Evolutionary conservation across 2,329 filamentous ascomycete genomes (phyloP), one percentile per base, ranked within the genome.

Genomic region (Exophiala calicioides): DNA sequence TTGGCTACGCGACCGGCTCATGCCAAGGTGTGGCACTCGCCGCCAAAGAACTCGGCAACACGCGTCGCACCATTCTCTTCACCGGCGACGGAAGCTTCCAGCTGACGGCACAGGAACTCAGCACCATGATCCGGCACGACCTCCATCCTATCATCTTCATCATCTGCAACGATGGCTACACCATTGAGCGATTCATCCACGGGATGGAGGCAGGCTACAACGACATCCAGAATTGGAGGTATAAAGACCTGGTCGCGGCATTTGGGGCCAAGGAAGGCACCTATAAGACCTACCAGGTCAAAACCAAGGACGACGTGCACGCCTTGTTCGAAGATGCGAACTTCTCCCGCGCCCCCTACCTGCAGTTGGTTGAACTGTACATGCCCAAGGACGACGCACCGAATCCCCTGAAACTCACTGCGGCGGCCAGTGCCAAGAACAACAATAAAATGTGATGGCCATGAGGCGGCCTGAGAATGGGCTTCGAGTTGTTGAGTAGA

Each of bases 401-500:
- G 16, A 59, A 59, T 5, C 55, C 60, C 16, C 48, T 68, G 48
- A 51, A 62, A 44, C 20, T 50, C 26, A 50, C 47, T 8, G 85
- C 86, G 0, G 77, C 85, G 65, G 82, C 84, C 4, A 83, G 82
- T 34, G 86, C 86, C 4, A 81, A 71, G 69, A 81, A 75, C 39
- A 91, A 90, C 64, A 73, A 78, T 5, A 76, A 64, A 19, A 30
- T 43, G 38, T 37, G 34, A 37, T 24, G 24, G 7, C 24, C 7
- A 27, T 7, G 12, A 27, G 24, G 7, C 24, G 7, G 12, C 7
- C 7, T 27, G 24, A 12, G 24, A 12, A 7, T 27, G 24, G 24
- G 24, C 24, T 7, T 7, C 7, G 12, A 27, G 24, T 27, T 7
- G 24, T 7, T 27, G 24, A 27, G 24, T 27, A 27, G 24, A 27